phyloP scores from a whole-genome alignment of 768 basidiomycete genomes.

The Calocybe indica region DNA sequence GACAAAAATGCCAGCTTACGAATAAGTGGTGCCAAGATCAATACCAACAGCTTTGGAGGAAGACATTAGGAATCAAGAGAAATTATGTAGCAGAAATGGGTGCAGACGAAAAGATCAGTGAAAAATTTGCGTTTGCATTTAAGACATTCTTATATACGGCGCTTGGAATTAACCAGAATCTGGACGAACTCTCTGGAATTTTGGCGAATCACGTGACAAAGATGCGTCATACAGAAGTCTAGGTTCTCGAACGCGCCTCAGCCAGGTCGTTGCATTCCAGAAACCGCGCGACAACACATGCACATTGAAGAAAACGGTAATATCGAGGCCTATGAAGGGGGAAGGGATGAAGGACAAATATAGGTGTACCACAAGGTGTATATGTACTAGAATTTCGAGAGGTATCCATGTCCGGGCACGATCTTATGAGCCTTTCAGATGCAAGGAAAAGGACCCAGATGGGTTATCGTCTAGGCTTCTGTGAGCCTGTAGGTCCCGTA shows the following conservation, averaged over 20 bases:
- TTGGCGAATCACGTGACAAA: slow-evolving; percentile 29
- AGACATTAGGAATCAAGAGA: slow-evolving; percentile 31
- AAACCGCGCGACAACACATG: background rate
- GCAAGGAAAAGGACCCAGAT: slow-evolving; percentile 12
- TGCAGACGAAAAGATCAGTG: slow-evolving; percentile 6
- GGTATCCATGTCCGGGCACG: background rate
- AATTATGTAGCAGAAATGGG: slow-evolving; percentile 8
- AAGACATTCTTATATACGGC: slow-evolving; percentile 27
- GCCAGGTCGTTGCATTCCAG: too few relatives aligned
- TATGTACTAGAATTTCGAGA: background rate
- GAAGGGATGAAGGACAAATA: background rate
- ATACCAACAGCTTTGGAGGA: slow-evolving; percentile 83
- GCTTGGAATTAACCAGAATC: slow-evolving; percentile 26
- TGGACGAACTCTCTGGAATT: slow-evolving; percentile 42
- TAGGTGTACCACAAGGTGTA: background rate
- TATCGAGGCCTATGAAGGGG: slow-evolving; percentile 1
- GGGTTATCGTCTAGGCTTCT: slow-evolving; percentile 65
- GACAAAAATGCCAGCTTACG: slow-evolving; percentile 42
- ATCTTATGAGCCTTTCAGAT: slow-evolving; percentile 13
- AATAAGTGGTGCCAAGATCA: slow-evolving; percentile 91
- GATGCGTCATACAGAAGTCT: slow-evolving; percentile 13
- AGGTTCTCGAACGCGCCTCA: too few relatives aligned
- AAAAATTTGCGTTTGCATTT: slow-evolving; percentile 2
- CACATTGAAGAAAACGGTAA: background rate
- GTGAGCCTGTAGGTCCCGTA: slow-evolving; percentile 85